Evolutionary conservation across 805 yeast species (phyloP).

Genomic region (Ogataea nitratoaversa): DNA sequence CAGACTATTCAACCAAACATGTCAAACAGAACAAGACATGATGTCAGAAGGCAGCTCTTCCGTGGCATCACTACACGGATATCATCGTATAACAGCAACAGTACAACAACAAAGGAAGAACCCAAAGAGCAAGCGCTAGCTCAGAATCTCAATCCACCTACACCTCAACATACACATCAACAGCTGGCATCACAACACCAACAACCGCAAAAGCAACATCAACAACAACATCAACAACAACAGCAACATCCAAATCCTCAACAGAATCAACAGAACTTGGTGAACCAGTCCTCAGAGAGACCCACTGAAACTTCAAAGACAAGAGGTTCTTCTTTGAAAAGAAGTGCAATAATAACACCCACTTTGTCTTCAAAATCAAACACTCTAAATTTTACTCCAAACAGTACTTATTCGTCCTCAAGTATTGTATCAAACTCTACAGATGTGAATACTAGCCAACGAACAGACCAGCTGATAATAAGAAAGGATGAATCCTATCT

Average conservation of each 20-base stretch:
- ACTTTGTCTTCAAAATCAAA: conserved; percentile 18
- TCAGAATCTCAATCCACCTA: neutral
- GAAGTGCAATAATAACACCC: conserved; percentile 22
- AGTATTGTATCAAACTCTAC: conserved; percentile 16
- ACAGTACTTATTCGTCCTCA: conserved; percentile 20
- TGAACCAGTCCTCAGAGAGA: conserved; percentile 1
- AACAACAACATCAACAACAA: conserved; percentile 4
- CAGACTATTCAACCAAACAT: conserved; percentile 5
- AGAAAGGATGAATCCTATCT: conserved; percentile 22
- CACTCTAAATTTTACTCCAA: conserved; percentile 17
- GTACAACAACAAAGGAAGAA: conserved; percentile 10
- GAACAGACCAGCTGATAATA: conserved; percentile 23
- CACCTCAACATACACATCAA: neutral
- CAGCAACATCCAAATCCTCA: conserved; percentile 7
- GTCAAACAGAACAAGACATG: conserved; percentile 26
- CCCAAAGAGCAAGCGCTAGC: conserved; percentile 11
- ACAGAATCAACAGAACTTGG: conserved; percentile 5
- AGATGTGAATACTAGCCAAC: conserved; percentile 15
- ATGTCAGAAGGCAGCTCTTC: conserved; percentile 31
- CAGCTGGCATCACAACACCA: conserved; percentile 1
- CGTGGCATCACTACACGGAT: conserved; percentile 31
- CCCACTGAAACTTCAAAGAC: conserved; percentile 3
- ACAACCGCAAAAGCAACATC: conserved; percentile 3
- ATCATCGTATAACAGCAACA: conserved; percentile 21
- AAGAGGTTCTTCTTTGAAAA: conserved; percentile 11